A percentile compares a stretch with the other conserved stretches of the same genome.
phyloP scores from a whole-genome alignment of 2,329 filamentous ascomycete genomes.

The Penicillium palitans region DNA sequence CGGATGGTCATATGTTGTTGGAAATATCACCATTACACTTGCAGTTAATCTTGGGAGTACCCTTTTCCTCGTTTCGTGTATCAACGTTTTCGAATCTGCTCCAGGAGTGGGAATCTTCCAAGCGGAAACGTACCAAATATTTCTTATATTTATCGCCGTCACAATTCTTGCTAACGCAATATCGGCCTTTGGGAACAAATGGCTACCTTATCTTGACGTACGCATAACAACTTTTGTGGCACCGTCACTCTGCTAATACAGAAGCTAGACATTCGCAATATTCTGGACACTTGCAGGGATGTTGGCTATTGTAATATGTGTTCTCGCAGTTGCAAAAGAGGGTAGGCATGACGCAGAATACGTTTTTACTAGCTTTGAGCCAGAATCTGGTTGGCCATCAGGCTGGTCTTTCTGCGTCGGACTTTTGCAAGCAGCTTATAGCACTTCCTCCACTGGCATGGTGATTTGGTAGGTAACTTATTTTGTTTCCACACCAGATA shows the following conservation, averaged over 20 bases:
- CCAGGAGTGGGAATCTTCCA: constrained; percentile 50
- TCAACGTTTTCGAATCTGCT: constrained; percentile 54
- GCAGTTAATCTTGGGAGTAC: constrained; percentile 70
- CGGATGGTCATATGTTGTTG: constrained; percentile 71
- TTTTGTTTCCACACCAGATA: not conserved
- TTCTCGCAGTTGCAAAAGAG: no score
- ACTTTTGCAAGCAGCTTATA: constrained; percentile 64
- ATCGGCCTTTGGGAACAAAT: constrained; percentile 38
- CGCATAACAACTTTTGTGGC: no score
- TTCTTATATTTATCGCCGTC: constrained; percentile 68
- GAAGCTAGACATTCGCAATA: no score
- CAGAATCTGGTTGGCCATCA: constrained; percentile 65
- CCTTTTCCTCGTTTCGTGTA: constrained; percentile 53
- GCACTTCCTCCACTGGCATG: constrained; percentile 71
- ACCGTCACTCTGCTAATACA: no score
- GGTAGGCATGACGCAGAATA: constrained; percentile 38
- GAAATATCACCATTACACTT: constrained; percentile 73
- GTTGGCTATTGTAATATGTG: no score
- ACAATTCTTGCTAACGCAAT: constrained; percentile 58
- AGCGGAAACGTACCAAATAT: constrained; percentile 57
- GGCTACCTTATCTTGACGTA: no score
- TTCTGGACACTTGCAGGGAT: no score
- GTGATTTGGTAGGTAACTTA: constrained; percentile 65
- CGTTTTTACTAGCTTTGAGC: constrained; percentile 57
- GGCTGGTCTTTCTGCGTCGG: constrained; percentile 72